Evolutionary conservation across 345 rosid species (phyloP).

Genomic region (Trapa incisa): DNA sequence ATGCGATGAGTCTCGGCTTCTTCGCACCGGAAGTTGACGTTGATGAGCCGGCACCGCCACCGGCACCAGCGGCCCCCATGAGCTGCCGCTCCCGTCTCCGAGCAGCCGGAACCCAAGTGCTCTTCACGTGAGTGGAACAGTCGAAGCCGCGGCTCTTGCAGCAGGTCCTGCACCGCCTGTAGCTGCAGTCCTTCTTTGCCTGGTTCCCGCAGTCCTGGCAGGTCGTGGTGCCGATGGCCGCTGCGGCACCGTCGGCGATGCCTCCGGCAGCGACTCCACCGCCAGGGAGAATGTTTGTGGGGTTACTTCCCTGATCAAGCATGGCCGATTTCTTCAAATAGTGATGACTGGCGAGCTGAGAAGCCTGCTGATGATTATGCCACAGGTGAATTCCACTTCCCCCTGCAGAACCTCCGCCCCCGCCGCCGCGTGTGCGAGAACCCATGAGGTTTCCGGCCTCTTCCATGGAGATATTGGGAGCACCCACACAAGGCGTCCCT

Average conservation of each 20-base stretch:
- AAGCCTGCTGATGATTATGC: constrained; percentile 36
- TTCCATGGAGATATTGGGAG: constrained; percentile 21
- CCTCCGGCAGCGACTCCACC: constrained; percentile 13
- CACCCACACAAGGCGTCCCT: constrained; percentile 32
- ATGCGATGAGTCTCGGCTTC: constrained; percentile 59
- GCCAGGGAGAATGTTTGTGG: constrained; percentile 15
- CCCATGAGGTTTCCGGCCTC: constrained; percentile 8
- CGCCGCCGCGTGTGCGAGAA: constrained; percentile 5
- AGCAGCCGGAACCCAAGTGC: constrained; percentile 98
- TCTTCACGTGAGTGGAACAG: constrained; percentile 84
- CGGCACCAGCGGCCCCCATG: constrained; percentile 16
- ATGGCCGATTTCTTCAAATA: constrained; percentile 31
- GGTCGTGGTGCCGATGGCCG: constrained; percentile 30
- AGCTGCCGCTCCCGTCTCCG: constrained; percentile 83
- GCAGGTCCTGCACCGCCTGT: constrained; percentile 83
- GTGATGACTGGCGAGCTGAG: constrained; percentile 9
- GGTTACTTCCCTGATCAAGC: constrained; percentile 23
- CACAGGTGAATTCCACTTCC: constrained; percentile 42
- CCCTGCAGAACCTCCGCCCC: background rate
- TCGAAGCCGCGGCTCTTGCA: constrained; percentile 91
- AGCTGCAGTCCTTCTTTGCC: constrained; percentile 85
- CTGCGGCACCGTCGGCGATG: constrained; percentile 28
- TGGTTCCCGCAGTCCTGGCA: constrained; percentile 99
- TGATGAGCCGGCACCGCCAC: constrained; percentile 45
- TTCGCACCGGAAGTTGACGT: constrained; percentile 70